Base-by-base conservation (phyloP, 2,329 filamentous ascomycete species). In the Atkinsonella texensis region DNA sequence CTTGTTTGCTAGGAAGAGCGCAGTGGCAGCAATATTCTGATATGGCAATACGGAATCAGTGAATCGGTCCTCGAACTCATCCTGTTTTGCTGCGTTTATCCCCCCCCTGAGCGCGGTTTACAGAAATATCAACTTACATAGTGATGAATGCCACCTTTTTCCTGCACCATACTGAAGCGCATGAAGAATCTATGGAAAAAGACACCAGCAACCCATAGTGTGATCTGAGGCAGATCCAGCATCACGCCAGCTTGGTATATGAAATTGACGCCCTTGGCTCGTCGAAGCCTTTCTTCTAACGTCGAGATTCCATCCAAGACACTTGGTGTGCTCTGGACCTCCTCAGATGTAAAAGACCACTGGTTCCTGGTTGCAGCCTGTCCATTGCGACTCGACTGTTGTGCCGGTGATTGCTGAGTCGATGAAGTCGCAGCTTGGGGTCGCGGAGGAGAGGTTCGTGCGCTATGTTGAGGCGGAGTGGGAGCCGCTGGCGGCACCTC, bases 161-260 rank as follows among this genome's bases (percentile, higher is more conserved):
- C 80, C 60, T 84, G 79, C 47, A 85, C 83, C 78, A 94, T 84
- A 63, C 83, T 91, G 63, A 77, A 83, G 56, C 89, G 84, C 89
- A 97, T 96, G 65, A 89, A 90, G 67, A 95, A 97, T 33, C 93
- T 82, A 67, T 98, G 91, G 66, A 98, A 90, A 72, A 95, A 97
- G 43, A 95, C 85, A 17, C 87, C 86, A 0, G 93, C 93, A 0
- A 94, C 94, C 68, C 87, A 90, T 42, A 98, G 75, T 0, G 93
- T 97, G 52, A 93, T 81, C 67, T 96, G 90, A 12, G 91, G 91
- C 48, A 97, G 74, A 65, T 95, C 91, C 49, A 97, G 79, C 73
- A 95, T 83, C 58, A 95, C 88, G 57, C 91, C 93, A 44, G 91
- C 89, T 67, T 96, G 90, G 56, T 89, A 84, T 61, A 98, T 95